Percentiles rank a stretch among this genome's conserved stretches.
Evolutionary conservation across 257 asterid genomes (phyloP).

Genomic region (Solanum chaucha): DNA sequence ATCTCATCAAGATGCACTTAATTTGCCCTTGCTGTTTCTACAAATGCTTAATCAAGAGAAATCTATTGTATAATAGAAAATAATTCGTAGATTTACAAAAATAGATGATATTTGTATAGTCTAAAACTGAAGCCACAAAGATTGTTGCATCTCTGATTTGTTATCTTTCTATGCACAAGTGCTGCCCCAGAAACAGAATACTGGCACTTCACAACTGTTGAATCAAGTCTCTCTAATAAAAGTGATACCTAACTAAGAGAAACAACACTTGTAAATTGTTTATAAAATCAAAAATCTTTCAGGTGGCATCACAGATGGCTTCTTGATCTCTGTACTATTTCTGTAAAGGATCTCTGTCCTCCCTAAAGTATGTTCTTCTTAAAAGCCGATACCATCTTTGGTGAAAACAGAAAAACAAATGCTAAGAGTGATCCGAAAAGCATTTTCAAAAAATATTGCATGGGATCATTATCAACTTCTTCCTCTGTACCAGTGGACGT

Average conservation of each 20-base stretch:
- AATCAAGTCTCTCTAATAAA: not conserved
- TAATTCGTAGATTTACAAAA: not conserved
- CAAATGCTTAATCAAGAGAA: not conserved
- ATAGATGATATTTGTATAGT: not conserved
- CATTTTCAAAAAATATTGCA: constrained; percentile 35
- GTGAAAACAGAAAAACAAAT: constrained; percentile 58
- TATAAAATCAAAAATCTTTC: not conserved
- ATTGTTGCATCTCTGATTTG: not conserved
- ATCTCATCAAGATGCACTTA: no score
- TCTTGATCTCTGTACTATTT: not conserved
- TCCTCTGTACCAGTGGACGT: constrained; percentile 16
- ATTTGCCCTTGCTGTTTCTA: not conserved
- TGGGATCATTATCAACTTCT: constrained; percentile 28
- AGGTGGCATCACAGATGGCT: not conserved
- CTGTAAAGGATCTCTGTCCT: not conserved
- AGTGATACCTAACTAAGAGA: not conserved
- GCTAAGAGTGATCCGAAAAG: constrained; percentile 76
- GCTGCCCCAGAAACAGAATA: not conserved
- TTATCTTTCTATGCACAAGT: not conserved
- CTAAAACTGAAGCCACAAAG: not conserved
- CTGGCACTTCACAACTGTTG: not conserved
- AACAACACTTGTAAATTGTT: not conserved
- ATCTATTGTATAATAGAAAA: not conserved
- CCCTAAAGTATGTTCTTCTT: constrained; percentile 22
- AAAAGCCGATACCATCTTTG: constrained; percentile 37